Base-by-base conservation (phyloP, 2,329 filamentous ascomycete genomes). In the Ramularia endophylla region DNA sequence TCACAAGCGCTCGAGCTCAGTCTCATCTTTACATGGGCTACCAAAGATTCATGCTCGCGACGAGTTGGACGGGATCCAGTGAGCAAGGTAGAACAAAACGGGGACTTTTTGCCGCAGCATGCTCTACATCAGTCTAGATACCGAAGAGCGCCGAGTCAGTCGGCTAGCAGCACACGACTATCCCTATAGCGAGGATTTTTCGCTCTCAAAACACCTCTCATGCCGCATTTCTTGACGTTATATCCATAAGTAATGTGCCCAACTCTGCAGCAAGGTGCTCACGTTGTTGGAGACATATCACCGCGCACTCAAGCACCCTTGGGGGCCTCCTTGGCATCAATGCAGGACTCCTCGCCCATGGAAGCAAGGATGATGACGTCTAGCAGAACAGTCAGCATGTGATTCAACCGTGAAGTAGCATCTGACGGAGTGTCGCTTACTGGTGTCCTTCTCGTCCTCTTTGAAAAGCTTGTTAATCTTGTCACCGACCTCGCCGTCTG, bases 251-350 rank as follows among this genome's bases (percentile, higher is more conserved):
- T 41, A 44, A 46, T 44, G 41, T 43, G 27, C 31, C 32, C 41
- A 34, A 33, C 40, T 45, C 29, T 32, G 43, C 41, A 36, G 22
- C 22, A 33, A 48, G 38, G 38, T 36, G 45, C 41, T 44, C 40
- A 36, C 40, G 34, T 45, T n/a, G n/a, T n/a, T 30, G 27, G 17
- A 40, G 37, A 41, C 40, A 36, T 25, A 38, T 44, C 41, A 45
- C 45, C 44, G 46, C 41, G 45, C 47, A 37, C 34, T 39, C 39
- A 40, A 28, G 27, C 35, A 34, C 49, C 45, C 48, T 64, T 70
- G 68, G 85, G 81, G 69, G 86, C 87, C 74, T 95, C 89, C 82
- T 97, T 97, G 72, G 82, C 85, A 66, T 95, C 89, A 67, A 95
- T 83, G 64, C 83, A 85, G 60, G 78, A 73, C 78, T 97, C 86